Conservation (phyloP, 108 stramenopile genomes). For the Pseudonitzschia delicatissima region DNA sequence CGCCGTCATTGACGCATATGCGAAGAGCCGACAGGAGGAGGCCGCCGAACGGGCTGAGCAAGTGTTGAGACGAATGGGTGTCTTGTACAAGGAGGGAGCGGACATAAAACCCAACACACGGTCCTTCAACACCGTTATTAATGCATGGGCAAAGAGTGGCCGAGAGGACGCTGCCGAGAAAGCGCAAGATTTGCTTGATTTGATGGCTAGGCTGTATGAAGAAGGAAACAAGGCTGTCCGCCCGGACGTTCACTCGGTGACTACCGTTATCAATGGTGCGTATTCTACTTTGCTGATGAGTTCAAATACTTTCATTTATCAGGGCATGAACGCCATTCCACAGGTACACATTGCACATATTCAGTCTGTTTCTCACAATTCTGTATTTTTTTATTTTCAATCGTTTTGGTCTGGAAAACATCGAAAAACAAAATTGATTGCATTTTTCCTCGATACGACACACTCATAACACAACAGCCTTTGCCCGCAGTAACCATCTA, state of each 20-base stretch:
- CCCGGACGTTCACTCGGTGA: conserved; percentile 69
- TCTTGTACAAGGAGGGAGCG: conserved; percentile 42
- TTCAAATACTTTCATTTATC: not conserved
- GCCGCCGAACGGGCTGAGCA: conserved; percentile 60
- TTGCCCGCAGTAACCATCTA: conserved; percentile 46
- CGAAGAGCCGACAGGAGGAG: conserved; percentile 45
- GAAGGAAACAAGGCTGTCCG: conserved; percentile 35
- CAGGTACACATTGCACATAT: not conserved
- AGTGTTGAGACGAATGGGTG: conserved; percentile 64
- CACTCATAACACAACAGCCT: conserved; percentile 25
- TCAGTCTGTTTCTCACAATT: not conserved
- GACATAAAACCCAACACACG: conserved; percentile 60
- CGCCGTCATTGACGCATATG: conserved; percentile 61
- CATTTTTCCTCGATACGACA: not conserved
- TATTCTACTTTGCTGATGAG: not conserved
- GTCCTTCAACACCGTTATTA: conserved; percentile 56
- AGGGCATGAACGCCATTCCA: not conserved
- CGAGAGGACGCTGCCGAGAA: conserved; percentile 38
- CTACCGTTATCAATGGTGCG: conserved; percentile 68
- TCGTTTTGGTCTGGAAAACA: no score
- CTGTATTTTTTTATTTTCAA: not conserved
- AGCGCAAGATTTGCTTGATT: conserved; percentile 53
- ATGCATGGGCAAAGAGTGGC: conserved; percentile 61
- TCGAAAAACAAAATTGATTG: no score
- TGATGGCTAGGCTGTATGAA: conserved; percentile 51